These are phyloP conservation scores for Cladophialophora chaetospira DNA, from an alignment of 2,329 filamentous ascomycete genomes.

Conservation along the genomic window DNA sequence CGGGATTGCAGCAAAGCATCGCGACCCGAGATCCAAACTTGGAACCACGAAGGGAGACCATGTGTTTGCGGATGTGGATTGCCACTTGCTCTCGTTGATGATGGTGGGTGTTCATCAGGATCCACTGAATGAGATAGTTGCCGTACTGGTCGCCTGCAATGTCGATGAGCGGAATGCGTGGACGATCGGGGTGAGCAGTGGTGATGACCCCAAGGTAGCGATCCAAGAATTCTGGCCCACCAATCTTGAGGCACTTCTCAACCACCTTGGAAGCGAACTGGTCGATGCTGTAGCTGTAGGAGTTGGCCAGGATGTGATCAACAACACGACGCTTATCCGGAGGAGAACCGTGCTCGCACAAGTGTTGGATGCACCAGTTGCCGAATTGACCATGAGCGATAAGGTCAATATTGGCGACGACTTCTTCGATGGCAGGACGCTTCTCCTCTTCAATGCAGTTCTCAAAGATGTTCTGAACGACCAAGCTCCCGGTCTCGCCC, in stretches of 20 bases:
- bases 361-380: constrained; percentile 99
- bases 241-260: constrained; percentile 98
- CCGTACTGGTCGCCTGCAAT: constrained; percentile 98
- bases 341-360: constrained; percentile 92
- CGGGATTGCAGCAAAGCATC: constrained; percentile 97
- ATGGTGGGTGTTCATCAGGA: constrained; percentile 80
- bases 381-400: constrained; percentile 97
- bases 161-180: constrained; percentile 94
- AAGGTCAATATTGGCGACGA: constrained; percentile 90
- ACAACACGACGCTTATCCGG: constrained; percentile 90
- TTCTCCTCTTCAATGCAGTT: constrained; percentile 99
- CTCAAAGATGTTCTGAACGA: constrained; percentile 99
- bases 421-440: constrained; percentile 96
- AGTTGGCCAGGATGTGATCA: constrained; percentile 91
- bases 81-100: constrained; percentile 94
- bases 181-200: constrained; percentile 84
- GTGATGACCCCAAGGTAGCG: constrained; percentile 93
- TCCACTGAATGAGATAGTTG: constrained; percentile 97
- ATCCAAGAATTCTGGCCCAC: constrained; percentile 82
- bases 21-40: constrained; percentile 98
- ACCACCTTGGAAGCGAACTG: constrained; percentile 99
- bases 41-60: constrained; percentile 96
- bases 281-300: constrained; percentile 96
- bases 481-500: constrained; percentile 94
- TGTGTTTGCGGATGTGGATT: constrained; percentile 94